phyloP scores from a whole-genome alignment of 768 basidiomycete genomes.

The Trichaptum fuscoviolaceum region DNA sequence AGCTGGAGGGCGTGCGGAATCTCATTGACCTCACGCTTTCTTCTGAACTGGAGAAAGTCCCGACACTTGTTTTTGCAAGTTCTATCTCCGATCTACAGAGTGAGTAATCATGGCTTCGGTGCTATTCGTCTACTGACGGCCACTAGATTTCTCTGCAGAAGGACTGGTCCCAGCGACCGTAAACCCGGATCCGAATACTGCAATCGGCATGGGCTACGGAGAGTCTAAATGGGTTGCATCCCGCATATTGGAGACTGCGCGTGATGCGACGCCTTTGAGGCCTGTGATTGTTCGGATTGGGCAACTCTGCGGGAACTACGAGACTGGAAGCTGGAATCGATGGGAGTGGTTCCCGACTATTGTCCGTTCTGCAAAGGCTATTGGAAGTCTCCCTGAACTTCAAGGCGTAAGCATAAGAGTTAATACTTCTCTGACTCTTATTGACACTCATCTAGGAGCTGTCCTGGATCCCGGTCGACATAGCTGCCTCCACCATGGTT shows the following conservation, averaged over 20 bases:
- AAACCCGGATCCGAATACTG: slow-evolving; percentile 13
- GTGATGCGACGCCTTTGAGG: slow-evolving; percentile 14
- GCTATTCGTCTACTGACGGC: neutral
- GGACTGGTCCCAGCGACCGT: slow-evolving; percentile 22
- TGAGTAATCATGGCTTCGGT: neutral
- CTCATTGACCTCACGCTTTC: slow-evolving; percentile 19
- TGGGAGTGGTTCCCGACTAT: slow-evolving; percentile 34
- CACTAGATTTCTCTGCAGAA: neutral
- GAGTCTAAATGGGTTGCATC: slow-evolving; percentile 30
- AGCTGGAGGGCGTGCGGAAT: slow-evolving; percentile 11
- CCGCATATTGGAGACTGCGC: slow-evolving; percentile 19
- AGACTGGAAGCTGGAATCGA: slow-evolving; percentile 28
- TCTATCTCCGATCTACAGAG: slow-evolving; percentile 28
- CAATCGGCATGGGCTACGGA: slow-evolving; percentile 24
- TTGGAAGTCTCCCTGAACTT: slow-evolving; percentile 17
- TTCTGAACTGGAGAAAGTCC: slow-evolving; percentile 16
- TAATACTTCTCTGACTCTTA: neutral
- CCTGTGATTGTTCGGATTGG: slow-evolving; percentile 27
- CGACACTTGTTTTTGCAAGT: slow-evolving; percentile 36
- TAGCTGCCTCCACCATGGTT: slow-evolving; percentile 19
- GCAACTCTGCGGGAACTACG: slow-evolving; percentile 27
- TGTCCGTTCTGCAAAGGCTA: slow-evolving; percentile 17
- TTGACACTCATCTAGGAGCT: slow-evolving; percentile 12
- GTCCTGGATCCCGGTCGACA: slow-evolving; percentile 21
- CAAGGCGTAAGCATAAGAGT: slow-evolving; percentile 3